These are phyloP conservation scores for Pseudohalonectria lignicola DNA, from an alignment of 2,329 filamentous ascomycete species.

Conservation along the genomic window DNA sequence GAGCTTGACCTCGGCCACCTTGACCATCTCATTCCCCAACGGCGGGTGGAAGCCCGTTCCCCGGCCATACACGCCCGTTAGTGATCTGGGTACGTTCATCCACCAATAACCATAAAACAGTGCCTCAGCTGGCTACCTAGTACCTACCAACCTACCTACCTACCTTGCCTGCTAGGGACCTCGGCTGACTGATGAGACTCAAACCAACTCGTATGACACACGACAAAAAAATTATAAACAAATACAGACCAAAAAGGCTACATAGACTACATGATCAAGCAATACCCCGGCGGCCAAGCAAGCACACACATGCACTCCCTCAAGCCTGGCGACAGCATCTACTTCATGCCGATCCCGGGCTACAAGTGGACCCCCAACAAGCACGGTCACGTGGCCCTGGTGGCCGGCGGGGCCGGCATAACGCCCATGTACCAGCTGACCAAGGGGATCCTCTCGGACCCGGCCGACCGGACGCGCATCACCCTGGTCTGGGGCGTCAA, in stretches of 20 bases:
- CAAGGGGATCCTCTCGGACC: conserved; percentile 49
- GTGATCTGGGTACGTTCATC: conserved; percentile 28
- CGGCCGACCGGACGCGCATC: conserved; percentile 49
- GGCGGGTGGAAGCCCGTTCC: conserved; percentile 47
- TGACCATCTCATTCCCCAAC: conserved; percentile 48
- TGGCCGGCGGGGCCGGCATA: conserved; percentile 64
- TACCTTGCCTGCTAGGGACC: too few relatives aligned
- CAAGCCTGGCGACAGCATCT: conserved; percentile 47
- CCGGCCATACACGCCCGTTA: conserved; percentile 58
- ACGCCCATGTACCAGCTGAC: conserved; percentile 59
- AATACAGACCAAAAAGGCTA: conserved; percentile 40
- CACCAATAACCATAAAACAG: too few relatives aligned
- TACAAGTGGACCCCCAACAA: conserved; percentile 36
- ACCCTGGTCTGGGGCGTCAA: conserved; percentile 59
- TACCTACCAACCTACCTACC: too few relatives aligned
- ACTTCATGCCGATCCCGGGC: conserved; percentile 44
- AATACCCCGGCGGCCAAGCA: conserved; percentile 54
- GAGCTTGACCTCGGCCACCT: conserved; percentile 39
- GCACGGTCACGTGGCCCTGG: conserved; percentile 43
- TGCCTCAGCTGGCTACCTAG: too few relatives aligned
- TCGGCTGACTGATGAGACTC: background rate
- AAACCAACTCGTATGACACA: conserved; percentile 2
- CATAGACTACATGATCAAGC: conserved; percentile 56
- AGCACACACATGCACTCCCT: conserved; percentile 57
- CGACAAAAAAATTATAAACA: conserved; percentile 2